These are phyloP conservation scores for Pythium brachiatum DNA, from an alignment of 352 stramenopile genomes.

Conservation along the genomic window DNA sequence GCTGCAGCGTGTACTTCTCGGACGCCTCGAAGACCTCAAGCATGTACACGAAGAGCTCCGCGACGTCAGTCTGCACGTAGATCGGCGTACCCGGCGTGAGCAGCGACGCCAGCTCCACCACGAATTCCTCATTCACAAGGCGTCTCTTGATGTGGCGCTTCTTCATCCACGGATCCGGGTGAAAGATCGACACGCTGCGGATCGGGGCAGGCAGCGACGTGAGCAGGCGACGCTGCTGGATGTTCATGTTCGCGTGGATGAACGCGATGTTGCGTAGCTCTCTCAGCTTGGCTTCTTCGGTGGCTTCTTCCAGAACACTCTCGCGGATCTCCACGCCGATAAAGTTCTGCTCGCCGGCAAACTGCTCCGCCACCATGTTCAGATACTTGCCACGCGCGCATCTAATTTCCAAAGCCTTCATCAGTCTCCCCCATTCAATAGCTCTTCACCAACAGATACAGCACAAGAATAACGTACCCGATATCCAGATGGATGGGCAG, in stretches of 20 bases:
- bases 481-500: slow-evolving; percentile 84
- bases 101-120: slow-evolving; percentile 51
- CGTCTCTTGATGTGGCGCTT: slow-evolving; percentile 83
- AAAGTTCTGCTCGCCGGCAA: slow-evolving; percentile 52
- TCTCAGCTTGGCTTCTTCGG: slow-evolving; percentile 36
- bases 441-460: not conserved
- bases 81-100: slow-evolving; percentile 57
- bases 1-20: slow-evolving; percentile 37
- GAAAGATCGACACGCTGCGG: slow-evolving; percentile 83
- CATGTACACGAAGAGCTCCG: slow-evolving; percentile 85
- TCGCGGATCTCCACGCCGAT: slow-evolving; percentile 84
- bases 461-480: slow-evolving; percentile 33
- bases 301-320: slow-evolving; percentile 66
- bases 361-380: slow-evolving; percentile 51
- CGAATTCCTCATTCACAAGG: slow-evolving; percentile 70
- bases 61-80: slow-evolving; percentile 81
- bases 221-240: slow-evolving; percentile 63
- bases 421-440: not conserved
- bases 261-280: slow-evolving; percentile 67
- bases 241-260: slow-evolving; percentile 85
- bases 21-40: slow-evolving; percentile 70
- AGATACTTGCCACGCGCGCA: slow-evolving; percentile 74
- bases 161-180: slow-evolving; percentile 89
- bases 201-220: slow-evolving; percentile 51
- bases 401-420: not conserved